Conservation (phyloP, 169 alveolate genomes). For the Sarcocystis neurona region DNA sequence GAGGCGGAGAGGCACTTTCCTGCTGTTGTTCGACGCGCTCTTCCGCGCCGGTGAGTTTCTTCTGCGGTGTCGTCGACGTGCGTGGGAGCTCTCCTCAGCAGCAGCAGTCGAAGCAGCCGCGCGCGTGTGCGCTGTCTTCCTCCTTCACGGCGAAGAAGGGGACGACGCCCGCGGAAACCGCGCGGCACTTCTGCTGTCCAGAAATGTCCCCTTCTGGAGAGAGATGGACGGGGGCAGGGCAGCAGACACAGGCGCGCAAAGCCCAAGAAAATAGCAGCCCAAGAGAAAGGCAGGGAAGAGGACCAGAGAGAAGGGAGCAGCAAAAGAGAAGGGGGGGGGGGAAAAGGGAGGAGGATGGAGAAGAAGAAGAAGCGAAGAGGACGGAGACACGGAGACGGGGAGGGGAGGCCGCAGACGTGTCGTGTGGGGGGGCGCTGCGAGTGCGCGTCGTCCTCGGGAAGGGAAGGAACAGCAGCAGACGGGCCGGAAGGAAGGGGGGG, state of each 20-base stretch:
- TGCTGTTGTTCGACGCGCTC: no score
- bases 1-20: no score
- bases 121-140: background rate
- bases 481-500: no score
- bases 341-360: background rate
- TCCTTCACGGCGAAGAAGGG: background rate
- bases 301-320: no score
- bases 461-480: no score
- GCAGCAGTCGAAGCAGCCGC: constrained; percentile 13
- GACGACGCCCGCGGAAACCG: background rate
- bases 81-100: no score
- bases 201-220: background rate
- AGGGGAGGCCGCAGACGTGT: no score
- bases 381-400: no score
- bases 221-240: background rate
- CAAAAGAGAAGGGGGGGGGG: background rate
- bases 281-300: background rate
- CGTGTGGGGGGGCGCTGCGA: no score
- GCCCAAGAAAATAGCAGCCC: background rate
- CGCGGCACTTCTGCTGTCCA: background rate
- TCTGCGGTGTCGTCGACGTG: no score
- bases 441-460: no score
- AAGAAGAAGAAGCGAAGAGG: constrained; percentile 17
- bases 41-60: no score
- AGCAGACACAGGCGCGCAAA: background rate